Percentiles rank a stretch among this genome's conserved stretches.
phyloP scores from a whole-genome alignment of 192 early-diverging fungal genomes.

The Coemansia nantahalensis region DNA sequence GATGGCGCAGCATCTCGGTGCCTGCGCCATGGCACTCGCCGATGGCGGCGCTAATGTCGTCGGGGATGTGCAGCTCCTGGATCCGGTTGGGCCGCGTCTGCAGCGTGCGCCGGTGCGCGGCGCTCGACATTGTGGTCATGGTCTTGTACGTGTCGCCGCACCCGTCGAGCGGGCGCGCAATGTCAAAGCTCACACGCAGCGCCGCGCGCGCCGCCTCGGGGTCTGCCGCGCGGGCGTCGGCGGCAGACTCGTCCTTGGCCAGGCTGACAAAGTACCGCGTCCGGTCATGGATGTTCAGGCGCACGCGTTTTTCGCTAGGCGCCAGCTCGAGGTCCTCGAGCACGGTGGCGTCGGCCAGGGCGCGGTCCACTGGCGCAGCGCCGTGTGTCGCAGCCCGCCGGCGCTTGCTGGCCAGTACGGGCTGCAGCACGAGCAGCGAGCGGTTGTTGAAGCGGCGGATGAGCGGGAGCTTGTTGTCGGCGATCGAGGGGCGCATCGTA shows the following conservation, averaged over 20 bases:
- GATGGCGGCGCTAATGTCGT: constrained; percentile 25
- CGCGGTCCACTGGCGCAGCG: constrained; percentile 25
- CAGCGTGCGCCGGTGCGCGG: constrained; percentile 16
- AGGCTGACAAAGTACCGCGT: constrained; percentile 74
- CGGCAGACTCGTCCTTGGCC: constrained; percentile 18
- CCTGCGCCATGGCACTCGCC: constrained; percentile 51
- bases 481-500: constrained; percentile 72
- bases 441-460: constrained; percentile 89
- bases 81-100: constrained; percentile 39
- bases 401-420: constrained; percentile 42
- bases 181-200: constrained; percentile 29
- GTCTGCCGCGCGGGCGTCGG: not conserved
- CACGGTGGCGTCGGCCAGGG: constrained; percentile 59
- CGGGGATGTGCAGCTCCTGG: constrained; percentile 37
- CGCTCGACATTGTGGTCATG: constrained; percentile 20
- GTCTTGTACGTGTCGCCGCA: constrained; percentile 36
- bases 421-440: constrained; percentile 70
- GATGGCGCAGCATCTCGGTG: constrained; percentile 52
- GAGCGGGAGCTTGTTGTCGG: constrained; percentile 66
- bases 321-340: constrained; percentile 67
- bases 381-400: constrained; percentile 1
- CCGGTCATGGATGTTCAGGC: constrained; percentile 74
- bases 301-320: constrained; percentile 48
- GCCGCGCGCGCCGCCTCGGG: constrained; percentile 9
- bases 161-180: constrained; percentile 16